Percentiles rank a stretch among this genome's conserved stretches.
These are phyloP conservation scores for Pythium brachiatum DNA, from an alignment of 352 stramenopile species.

Conservation along the genomic window DNA sequence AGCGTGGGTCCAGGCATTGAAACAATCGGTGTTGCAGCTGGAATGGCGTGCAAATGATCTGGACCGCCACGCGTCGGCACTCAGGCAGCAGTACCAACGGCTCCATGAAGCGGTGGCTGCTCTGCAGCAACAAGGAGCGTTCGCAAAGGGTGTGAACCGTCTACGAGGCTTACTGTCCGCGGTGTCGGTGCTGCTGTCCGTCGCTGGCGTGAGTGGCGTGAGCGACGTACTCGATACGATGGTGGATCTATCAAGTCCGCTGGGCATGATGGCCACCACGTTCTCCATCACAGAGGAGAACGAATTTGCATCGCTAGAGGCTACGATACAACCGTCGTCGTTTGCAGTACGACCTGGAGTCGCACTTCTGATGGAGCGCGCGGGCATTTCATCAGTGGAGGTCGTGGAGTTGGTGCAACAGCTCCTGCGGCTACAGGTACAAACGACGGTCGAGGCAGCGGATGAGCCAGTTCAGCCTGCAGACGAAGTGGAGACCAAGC, in stretches of 20 bases:
- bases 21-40: background rate
- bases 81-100: background rate
- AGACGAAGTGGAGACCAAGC: no score
- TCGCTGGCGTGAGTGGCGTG: slow-evolving; percentile 7
- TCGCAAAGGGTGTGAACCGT: background rate
- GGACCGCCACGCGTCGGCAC: background rate
- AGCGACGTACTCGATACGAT: slow-evolving; percentile 3
- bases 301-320: background rate
- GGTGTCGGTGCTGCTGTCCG: background rate
- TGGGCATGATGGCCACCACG: background rate
- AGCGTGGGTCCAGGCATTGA: background rate
- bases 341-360: background rate
- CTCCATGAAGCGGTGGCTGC: background rate
- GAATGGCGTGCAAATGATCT: background rate
- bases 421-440: background rate
- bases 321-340: background rate
- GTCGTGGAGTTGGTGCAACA: background rate
- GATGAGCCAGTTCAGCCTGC: no score
- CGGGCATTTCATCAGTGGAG: background rate
- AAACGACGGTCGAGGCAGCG: background rate
- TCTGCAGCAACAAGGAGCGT: background rate
- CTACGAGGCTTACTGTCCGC: slow-evolving; percentile 1
- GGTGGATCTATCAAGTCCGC: slow-evolving; percentile 6
- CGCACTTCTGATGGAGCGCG: background rate
- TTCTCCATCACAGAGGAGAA: background rate